Evolutionary conservation across 139 green algal genomes (phyloP).

Genomic region (Pseudopediastrum boryanum): DNA sequence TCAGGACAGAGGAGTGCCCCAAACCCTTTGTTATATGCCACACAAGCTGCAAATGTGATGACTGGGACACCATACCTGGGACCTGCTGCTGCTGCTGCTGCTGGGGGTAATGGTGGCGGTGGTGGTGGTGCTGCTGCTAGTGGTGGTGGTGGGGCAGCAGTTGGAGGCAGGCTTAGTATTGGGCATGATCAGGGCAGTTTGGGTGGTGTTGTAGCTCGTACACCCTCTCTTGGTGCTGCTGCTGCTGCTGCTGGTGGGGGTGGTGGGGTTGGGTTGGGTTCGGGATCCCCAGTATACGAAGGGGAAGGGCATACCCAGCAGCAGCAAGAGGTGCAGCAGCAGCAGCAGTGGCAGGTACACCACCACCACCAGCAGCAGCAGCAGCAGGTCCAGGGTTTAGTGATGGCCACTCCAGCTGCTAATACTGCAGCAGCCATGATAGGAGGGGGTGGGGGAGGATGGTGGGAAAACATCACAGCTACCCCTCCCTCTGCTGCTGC

Average conservation of each 20-base stretch:
- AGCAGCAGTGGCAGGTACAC: background rate
- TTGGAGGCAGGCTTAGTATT: background rate
- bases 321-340: background rate
- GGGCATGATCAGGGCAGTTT: too few species aligned
- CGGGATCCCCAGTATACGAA: conserved; percentile 7
- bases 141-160: background rate
- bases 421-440: background rate
- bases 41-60: background rate
- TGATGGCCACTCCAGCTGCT: background rate
- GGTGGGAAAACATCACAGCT: too few species aligned
- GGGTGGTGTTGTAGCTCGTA: too few species aligned
- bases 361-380: background rate
- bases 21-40: background rate
- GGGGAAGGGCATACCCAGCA: background rate
- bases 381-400: too few species aligned
- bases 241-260: background rate
- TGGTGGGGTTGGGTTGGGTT: background rate
- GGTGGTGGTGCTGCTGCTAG: background rate
- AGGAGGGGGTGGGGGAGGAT: too few species aligned
- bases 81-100: background rate
- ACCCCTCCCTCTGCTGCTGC: background rate
- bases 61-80: background rate
- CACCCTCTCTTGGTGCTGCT: background rate
- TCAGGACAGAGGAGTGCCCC: conserved; percentile 11
- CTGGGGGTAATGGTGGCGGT: background rate